Evolutionary conservation across 2,329 filamentous ascomycete species (phyloP), one percentile per base, ranked within the genome.

Genomic region (Trichoderma sp.): DNA sequence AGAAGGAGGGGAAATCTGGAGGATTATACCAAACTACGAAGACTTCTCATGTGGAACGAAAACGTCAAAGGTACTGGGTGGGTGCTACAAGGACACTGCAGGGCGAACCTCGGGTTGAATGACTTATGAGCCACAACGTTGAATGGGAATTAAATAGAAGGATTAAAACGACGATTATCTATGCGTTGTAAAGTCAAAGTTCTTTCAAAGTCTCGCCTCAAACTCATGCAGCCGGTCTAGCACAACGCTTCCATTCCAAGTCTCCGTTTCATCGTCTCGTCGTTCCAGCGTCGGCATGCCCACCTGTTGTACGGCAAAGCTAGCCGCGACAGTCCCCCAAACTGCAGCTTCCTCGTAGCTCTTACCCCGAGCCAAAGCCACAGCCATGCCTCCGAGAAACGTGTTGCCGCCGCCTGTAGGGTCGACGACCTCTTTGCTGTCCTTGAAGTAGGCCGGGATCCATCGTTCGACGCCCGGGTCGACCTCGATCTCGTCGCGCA

Each of bases 401-500:
- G 90, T 89, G 76, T 99, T 99, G 0, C 95, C 95, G 21, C 93
- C 95, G 10, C 95, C 95, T 0, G 95, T 98, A 0, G 94, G 93
- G 76, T 98, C 95, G n/a, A 95, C 79, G 1, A 97, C 92, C 65
- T 80, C 85, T 9, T 71, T 65, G 1, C 71, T 48, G 44, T 78
- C 74, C 5, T 74, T 77, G 72, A 93, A 90, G 73, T 90, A 94
- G 7, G 93, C 90, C 14, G 91, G 91, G 26, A 97, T 78, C 91
- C 92, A 96, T 66, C 83, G 79, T 71, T 89, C 85, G 61, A 89
- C 81, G 3, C 88, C 87, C 15, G 87, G 85, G 69, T 90, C 84
- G 48, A 90, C 78, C 67, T 85, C 83, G 41, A 86, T 83, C 69
- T 87, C 84, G 68, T 87, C 85, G 9, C 84, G 77, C 34, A 82